Evolutionary conservation across 2,329 filamentous ascomycete species (phyloP), one percentile per base, ranked within the genome.

Genomic region (Verticillium tricorpus): DNA sequence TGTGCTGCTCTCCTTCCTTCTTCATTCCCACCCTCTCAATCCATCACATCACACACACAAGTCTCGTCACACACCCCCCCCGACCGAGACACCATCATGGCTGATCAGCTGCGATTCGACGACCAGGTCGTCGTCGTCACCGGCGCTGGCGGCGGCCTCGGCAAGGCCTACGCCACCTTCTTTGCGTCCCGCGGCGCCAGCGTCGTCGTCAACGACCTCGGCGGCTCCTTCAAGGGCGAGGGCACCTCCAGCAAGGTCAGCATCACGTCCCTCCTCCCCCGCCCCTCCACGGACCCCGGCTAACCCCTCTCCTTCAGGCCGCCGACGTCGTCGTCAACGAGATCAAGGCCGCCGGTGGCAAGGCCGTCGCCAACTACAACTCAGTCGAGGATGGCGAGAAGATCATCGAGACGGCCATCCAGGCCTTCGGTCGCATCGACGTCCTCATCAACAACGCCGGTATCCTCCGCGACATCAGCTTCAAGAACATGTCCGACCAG

Each of bases 311-410:
- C 39, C 52, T 56, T 31, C 65, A 94, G 90, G 89, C 90, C 66
- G 92, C 91, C 70, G 91, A 96, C 83, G 85, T 89, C 57, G 90
- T 94, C 63, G 90, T 94, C 74, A 81, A 92, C 70, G 89, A 93
- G 80, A 94, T 94, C 78, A 93, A 89, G 78, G 85, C 88, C 73
- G 90, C 89, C 60, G 95, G 95, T 76, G 95, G 95, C 76, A 96
- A 97, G 78, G 95, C 95, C 64, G 93, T 97, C 58, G 93, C 94
- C 77, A 98, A 97, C 85, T 98, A 98, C 84, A 91, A 99, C 81
- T 88, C 86, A 75, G 95, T 97, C 79, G 92, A 95, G 81, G 85
- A 94, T 71, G 95, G 95, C 71, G 94, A 98, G 64, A 89, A 86
- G 78, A 98, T 99, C 77, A 96, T 99, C 79, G 89, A 94, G 68